A percentile compares a stretch with the other conserved stretches of the same genome.
These are phyloP conservation scores for Neolentinus lepideus DNA, from an alignment of 1,284 basidiomycete genomes.

Conservation along the genomic window DNA sequence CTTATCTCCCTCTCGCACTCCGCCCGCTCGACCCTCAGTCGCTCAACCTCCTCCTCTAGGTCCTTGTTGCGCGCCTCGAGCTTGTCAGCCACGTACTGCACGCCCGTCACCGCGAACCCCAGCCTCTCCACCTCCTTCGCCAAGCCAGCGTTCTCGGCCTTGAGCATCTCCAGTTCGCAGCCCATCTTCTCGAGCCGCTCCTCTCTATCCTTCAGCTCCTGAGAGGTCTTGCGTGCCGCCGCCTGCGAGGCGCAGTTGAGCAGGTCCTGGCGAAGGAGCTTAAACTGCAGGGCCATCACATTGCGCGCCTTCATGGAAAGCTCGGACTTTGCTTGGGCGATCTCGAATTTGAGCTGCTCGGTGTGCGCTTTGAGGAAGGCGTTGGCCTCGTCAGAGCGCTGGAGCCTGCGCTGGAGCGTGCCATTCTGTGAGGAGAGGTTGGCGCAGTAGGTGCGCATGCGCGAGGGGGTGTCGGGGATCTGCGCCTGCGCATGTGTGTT, in stretches of 20 bases:
- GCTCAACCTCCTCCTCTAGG: neutral
- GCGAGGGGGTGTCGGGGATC: neutral
- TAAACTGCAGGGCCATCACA: neutral
- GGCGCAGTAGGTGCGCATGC: neutral
- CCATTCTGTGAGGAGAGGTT: neutral
- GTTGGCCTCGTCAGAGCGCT: conserved; percentile 1
- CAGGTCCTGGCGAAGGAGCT: conserved; percentile 1
- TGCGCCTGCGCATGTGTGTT: neutral
- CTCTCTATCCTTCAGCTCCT: neutral
- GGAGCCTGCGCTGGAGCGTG: neutral
- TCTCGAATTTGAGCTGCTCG: conserved; percentile 1
- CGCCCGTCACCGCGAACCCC: neutral
- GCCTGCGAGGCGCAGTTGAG: neutral
- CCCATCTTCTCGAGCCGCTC: neutral
- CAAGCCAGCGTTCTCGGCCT: neutral
- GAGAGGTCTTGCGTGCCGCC: neutral
- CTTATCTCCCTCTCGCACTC: neutral
- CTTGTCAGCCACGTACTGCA: neutral
- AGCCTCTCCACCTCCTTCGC: neutral
- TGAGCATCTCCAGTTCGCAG: neutral
- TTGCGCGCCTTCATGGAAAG: neutral
- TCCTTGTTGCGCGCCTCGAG: neutral
- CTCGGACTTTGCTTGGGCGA: neutral
- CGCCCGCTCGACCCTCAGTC: neutral
- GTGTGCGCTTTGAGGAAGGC: conserved; percentile 1